These are phyloP conservation scores for Isabelozyma rhagii DNA, from an alignment of 805 yeast species.

Conservation along the genomic window DNA sequence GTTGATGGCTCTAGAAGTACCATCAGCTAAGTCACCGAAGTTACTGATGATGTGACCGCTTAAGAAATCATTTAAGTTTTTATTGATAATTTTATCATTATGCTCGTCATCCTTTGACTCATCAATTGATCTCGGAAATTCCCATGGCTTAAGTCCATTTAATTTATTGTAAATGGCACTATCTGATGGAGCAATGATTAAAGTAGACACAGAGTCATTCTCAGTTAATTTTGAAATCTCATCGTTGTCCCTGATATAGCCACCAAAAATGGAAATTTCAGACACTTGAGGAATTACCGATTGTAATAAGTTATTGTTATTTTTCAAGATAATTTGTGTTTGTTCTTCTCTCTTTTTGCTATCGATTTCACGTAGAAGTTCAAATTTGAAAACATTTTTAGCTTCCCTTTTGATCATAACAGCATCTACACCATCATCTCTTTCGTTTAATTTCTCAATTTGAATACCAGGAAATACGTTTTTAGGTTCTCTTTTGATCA, in stretches of 20 bases:
- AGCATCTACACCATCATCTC: background rate
- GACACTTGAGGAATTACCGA: conserved; percentile 34
- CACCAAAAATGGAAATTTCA: conserved; percentile 58
- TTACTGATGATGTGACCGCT: conserved; percentile 55
- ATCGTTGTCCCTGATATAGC: conserved; percentile 64
- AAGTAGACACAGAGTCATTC: conserved; percentile 35
- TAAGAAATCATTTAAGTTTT: conserved; percentile 58
- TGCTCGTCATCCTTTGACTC: conserved; percentile 34
- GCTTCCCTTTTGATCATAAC: conserved; percentile 7
- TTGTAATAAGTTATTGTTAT: conserved; percentile 22
- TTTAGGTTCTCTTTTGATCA: conserved; percentile 11
- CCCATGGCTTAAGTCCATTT: conserved; percentile 73
- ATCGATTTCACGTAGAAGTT: background rate
- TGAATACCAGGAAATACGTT: conserved; percentile 5
- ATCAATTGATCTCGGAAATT: conserved; percentile 57
- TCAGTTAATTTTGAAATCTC: conserved; percentile 49
- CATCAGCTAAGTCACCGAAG: conserved; percentile 9
- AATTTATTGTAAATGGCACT: conserved; percentile 45
- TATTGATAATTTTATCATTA: conserved; percentile 46
- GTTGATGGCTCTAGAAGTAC: conserved; percentile 12
- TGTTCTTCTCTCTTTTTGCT: conserved; percentile 1
- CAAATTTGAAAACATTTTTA: conserved; percentile 8
- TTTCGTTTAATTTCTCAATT: background rate
- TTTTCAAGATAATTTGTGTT: background rate
- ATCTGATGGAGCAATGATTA: conserved; percentile 73